Evolutionary conservation across 2,329 filamentous ascomycete genomes (phyloP).

Genomic region (Aspergillus sp.): DNA sequence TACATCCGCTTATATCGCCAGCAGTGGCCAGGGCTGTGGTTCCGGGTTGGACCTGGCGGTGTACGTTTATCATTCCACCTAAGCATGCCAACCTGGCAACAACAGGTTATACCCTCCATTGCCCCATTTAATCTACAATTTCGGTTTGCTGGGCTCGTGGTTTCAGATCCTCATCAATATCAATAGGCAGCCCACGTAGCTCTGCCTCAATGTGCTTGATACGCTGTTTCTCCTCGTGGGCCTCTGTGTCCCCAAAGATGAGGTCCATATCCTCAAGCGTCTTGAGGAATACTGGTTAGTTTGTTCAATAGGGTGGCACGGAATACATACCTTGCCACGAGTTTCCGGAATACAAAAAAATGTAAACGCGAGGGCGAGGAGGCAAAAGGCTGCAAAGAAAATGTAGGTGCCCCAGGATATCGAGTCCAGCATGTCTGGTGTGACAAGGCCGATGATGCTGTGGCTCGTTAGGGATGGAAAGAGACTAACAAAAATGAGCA

Average conservation of each 20-base stretch:
- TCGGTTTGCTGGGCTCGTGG: background rate
- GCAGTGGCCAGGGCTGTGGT: too few species aligned
- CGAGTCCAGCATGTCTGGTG: conserved; percentile 38
- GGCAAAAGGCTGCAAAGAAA: conserved; percentile 40
- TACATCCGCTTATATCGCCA: too few species aligned
- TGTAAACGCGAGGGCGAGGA: conserved; percentile 35
- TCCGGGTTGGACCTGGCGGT: too few species aligned
- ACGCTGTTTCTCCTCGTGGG: conserved; percentile 39
- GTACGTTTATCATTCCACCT: too few species aligned
- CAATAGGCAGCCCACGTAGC: conserved; percentile 26
- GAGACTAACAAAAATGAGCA: background rate
- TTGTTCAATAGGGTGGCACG: background rate
- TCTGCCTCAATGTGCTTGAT: conserved; percentile 41
- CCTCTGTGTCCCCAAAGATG: conserved; percentile 42
- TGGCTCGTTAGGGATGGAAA: background rate
- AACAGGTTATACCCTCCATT: too few species aligned
- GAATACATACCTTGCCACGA: conserved; percentile 31
- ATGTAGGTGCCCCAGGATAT: conserved; percentile 42
- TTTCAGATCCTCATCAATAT: background rate
- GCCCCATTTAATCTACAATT: too few species aligned
- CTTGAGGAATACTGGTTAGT: conserved; percentile 8
- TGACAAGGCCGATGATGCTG: conserved; percentile 39
- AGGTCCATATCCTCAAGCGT: conserved; percentile 60
- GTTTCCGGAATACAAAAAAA: conserved; percentile 39
- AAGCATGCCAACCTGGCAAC: too few species aligned